Base-by-base conservation (phyloP, 768 basidiomycete genomes). In the Hortiboletus flavorubellus region DNA sequence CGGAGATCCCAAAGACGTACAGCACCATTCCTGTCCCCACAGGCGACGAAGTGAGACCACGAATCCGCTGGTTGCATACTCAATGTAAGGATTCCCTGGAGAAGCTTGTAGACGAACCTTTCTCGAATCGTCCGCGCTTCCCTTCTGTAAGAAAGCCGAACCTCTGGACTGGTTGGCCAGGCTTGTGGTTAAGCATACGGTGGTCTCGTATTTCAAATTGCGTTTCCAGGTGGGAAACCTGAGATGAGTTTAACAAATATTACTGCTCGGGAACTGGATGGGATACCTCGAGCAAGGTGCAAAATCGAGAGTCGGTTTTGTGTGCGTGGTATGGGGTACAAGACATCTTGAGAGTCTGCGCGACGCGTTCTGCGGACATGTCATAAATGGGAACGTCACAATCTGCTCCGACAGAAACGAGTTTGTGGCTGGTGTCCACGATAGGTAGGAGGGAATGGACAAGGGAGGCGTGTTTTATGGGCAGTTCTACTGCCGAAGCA, bases 181-280 rank as follows among this genome's bases (percentile, higher is more conserved):
- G 21, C 21, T 21, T 21, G 21, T 21, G 21, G 21, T 21, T 21
- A 21, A 21, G 73, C 35, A 68, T 53, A 16, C 80, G 73, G 56
- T 74, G 70, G 56, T 81, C 81, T 21, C 74, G 78, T n/a, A 80
- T 49, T 60, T 83, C 81, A 49, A 78, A 80, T 55, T 82, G 81
- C 30, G 74, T 69, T 58, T 83, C 81, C 21, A 78, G 68, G 60
- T 81, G 78, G 7, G 74, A 73, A 46, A 81, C 71, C 80, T 82
- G 45, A 21, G 42, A 40, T 12, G 29, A 14, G 21, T 8, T 61
- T 38, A 54, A 29, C 46, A 31, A 51, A 47, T 8, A 30, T 35
- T 35, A 30, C 2, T 12, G 9, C 40, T 34, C 8, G 54, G 46
- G 34, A 39, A 51, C 16, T 53, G 51, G 39, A 14, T 48, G 53